These are phyloP conservation scores for Collybia sp. DNA, from an alignment of 768 basidiomycete species.

Conservation along the genomic window DNA sequence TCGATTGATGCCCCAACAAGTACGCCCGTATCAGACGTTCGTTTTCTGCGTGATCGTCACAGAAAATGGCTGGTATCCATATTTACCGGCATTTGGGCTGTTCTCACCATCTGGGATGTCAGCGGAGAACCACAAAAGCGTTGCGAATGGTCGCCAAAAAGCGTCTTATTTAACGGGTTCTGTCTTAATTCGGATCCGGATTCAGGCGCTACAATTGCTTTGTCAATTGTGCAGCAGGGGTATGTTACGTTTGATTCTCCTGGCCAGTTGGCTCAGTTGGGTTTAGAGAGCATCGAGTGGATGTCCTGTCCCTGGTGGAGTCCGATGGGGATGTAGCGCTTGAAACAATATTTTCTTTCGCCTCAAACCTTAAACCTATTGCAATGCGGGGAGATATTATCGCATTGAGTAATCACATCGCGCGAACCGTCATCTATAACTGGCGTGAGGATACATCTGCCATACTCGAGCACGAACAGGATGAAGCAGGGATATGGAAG, in stretches of 20 bases:
- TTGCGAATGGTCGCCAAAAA: slow-evolving; percentile 51
- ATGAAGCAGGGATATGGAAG: slow-evolving; percentile 23
- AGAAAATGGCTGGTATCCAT: slow-evolving; percentile 46
- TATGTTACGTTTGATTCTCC: slow-evolving; percentile 22
- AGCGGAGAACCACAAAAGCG: slow-evolving; percentile 20
- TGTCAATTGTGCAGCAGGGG: slow-evolving; percentile 44
- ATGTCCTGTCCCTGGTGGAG: slow-evolving; percentile 23
- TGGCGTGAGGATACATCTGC: slow-evolving; percentile 47
- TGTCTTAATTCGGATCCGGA: slow-evolving; percentile 40
- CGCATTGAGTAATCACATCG: slow-evolving; percentile 47
- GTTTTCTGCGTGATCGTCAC: slow-evolving; percentile 43
- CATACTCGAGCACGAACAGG: slow-evolving; percentile 32
- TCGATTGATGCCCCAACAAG: slow-evolving; percentile 29
- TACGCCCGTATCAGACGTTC: slow-evolving; percentile 46
- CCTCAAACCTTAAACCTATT: slow-evolving; percentile 41
- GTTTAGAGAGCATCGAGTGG: slow-evolving; percentile 24
- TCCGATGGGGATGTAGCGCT: slow-evolving; percentile 16
- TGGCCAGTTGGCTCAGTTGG: slow-evolving; percentile 12
- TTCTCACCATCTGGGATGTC: slow-evolving; percentile 47
- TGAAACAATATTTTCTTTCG: slow-evolving; percentile 24
- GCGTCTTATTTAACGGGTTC: slow-evolving; percentile 48
- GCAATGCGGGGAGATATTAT: slow-evolving; percentile 46
- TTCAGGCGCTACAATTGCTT: slow-evolving; percentile 44
- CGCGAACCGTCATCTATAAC: slow-evolving; percentile 49
- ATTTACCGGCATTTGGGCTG: slow-evolving; percentile 59